Percentiles rank a stretch among this genome's conserved stretches.
Conservation (phyloP, 148 eudicot species). For the Vaccinium macrocarpon region DNA sequence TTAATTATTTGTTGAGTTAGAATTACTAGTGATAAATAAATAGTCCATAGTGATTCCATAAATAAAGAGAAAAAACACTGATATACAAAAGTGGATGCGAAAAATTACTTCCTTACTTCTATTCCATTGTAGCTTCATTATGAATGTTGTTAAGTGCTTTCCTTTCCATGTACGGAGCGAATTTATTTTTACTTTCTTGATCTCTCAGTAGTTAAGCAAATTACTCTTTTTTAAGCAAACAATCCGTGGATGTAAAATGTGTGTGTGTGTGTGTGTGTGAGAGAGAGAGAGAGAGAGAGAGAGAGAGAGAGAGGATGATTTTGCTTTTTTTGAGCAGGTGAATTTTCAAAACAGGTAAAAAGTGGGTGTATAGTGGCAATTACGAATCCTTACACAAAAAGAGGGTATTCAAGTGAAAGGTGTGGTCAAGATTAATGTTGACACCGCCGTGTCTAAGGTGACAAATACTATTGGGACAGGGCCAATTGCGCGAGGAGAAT, state of each 20-base stretch:
- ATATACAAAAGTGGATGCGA: too few relatives aligned
- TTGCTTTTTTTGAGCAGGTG: background rate
- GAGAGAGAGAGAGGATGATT: background rate
- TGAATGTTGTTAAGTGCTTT: background rate
- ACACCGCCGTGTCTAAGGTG: too few relatives aligned
- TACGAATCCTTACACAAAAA: background rate
- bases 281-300: too few relatives aligned
- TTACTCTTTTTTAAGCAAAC: background rate
- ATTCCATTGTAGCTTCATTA: too few relatives aligned
- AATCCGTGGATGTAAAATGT: too few relatives aligned
- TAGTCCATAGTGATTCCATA: too few relatives aligned
- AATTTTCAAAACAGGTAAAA: background rate
- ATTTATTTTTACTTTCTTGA: background rate
- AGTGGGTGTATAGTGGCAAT: background rate
- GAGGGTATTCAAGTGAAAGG: background rate
- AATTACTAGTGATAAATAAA: background rate
- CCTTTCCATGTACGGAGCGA: background rate
- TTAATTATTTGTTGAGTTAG: background rate
- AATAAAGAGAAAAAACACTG: too few relatives aligned
- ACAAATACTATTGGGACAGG: too few relatives aligned
- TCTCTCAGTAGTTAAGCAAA: background rate
- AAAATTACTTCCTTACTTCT: too few relatives aligned
- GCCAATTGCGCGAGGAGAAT: too few relatives aligned
- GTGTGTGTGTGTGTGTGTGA: too few relatives aligned
- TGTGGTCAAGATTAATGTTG: too few relatives aligned